Base-by-base conservation (phyloP, 192 early-diverging fungal genomes). In the Umbelopsis sp. region DNA sequence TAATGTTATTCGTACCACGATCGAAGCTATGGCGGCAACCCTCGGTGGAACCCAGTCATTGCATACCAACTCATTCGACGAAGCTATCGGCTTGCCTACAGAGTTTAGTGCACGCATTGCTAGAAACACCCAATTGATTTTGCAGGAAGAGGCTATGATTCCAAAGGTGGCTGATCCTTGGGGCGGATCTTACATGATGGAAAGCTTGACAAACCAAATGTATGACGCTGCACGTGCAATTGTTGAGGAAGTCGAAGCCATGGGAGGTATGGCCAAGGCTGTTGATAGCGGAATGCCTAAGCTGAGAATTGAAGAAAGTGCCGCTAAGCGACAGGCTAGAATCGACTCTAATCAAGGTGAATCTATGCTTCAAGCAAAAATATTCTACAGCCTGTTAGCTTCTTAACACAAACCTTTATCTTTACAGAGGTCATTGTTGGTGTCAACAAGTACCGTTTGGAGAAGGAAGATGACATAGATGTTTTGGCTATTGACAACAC, bases 131-230 rank as follows among this genome's bases (percentile, higher is more conserved):
- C 94, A 96, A 85, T 72, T 96, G 52, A 95, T 96, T 62, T 74
- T 96, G 68, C 94, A 96, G 72, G 92, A 92, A 67, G 94, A 96
- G 74, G 93, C 94, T 6, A 84, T 86, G 45, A 95, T 96, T 34
- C 93, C 94, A 16, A 91, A 90, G 77, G 94, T 96, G 8, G 93
- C 93, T 26, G 94, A 96, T 70, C 94, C 94, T 2, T 96, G 94
- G 94, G 94, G 91, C 4, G 94, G 94, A 25, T 93, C 91, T 21
- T 96, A 94, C 78, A 91, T 96, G 91, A 96, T 96, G 94, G 94
- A 96, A 84, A 88, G 89, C 4, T 82, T 96, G 82, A 96, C 94
- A 34, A 87, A 92, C 66, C 86, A 92, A 43, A 82, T 96, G 68
- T 94, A 89, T 80, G 85, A 91, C 31, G 72, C 77, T 0, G 92